Base-by-base conservation (phyloP, 352 stramenopile species). In the Globisporangium echinulatum region DNA sequence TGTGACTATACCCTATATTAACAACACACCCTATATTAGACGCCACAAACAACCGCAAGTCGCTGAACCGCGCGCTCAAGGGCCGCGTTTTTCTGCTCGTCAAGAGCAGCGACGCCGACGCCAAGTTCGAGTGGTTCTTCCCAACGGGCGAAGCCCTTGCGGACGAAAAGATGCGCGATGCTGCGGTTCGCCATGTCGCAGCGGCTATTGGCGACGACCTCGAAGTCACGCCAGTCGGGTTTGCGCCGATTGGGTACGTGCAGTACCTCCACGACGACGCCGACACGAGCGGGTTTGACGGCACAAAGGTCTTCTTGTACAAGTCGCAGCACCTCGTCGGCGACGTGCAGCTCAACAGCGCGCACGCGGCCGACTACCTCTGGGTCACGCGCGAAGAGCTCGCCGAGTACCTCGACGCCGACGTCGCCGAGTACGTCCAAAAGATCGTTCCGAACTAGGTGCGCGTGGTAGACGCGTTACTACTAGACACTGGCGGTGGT, bases 241-340 rank as follows among this genome's bases (percentile, higher is more conserved):
- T 88, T 17, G 79, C 73, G n/a, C 84, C 84, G 10, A 88, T 90
- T 50, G 84, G 84, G 46, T 83, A 91, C 71, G 69, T 94, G 37
- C 61, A 77, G 64, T 87, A 88, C 67, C 51, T 76, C 62, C 82
- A 94, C 71, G 63, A 85, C 40, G 40, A 54, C 51, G 44, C 52
- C 57, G 64, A 59, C 66, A 10, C 1, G 19, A 54, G 49, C 49
- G 49, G 74, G 53, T 86, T 79, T 53, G 76, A 91, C 55, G 84
- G 84, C 62, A 94, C 84, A 46, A 94, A 94, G 64, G 70, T 94
- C 43, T 94, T 94, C 59, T 91, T 92, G 61, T 94, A 92, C 76
- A 94, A 94, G 70, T 80, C 84, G 36, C 81, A 93, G 72, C 59
- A 81, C 17, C 57, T 84, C 40, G 52, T 63, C 48, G 79, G 81